Conservation (phyloP, 495 filamentous ascomycete species). For the Talaromyces adpressus region DNA sequence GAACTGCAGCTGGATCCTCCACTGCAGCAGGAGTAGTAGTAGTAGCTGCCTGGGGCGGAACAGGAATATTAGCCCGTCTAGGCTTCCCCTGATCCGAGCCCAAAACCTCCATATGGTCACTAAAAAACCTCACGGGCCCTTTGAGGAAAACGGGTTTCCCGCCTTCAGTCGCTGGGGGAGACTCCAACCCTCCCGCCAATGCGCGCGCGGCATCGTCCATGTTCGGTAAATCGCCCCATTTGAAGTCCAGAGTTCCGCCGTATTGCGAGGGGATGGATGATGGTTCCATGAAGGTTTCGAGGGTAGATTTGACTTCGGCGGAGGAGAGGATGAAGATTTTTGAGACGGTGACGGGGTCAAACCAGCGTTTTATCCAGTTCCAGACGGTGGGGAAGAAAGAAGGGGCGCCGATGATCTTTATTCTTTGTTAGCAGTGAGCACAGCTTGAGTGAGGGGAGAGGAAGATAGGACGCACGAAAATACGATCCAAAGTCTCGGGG, state of each 20-base stretch:
- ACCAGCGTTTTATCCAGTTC: slow-evolving; percentile 95
- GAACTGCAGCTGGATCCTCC: neutral
- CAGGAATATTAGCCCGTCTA: slow-evolving; percentile 26
- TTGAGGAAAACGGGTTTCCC: slow-evolving; percentile 27
- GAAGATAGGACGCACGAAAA: slow-evolving; percentile 54
- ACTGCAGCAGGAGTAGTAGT: neutral
- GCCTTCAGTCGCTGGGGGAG: slow-evolving; percentile 19
- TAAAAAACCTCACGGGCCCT: slow-evolving; percentile 36
- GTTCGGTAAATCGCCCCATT: slow-evolving; percentile 64
- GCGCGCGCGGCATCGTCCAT: slow-evolving; percentile 54
- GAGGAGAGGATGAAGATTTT: slow-evolving; percentile 84
- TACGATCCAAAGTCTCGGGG: slow-evolving; percentile 81
- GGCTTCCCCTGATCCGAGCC: slow-evolving; percentile 35
- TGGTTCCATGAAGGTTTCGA: slow-evolving; percentile 73
- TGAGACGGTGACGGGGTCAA: slow-evolving; percentile 84
- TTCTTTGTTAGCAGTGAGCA: slow-evolving; percentile 14
- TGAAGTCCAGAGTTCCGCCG: slow-evolving; percentile 74
- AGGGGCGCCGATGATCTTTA: slow-evolving; percentile 76
- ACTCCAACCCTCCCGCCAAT: slow-evolving; percentile 32
- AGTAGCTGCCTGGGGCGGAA: slow-evolving; percentile 10
- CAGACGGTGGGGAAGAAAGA: slow-evolving; percentile 90
- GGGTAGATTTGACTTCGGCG: slow-evolving; percentile 61
- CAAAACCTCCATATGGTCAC: slow-evolving; percentile 29
- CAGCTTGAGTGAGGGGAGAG: too few relatives aligned
- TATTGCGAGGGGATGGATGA: slow-evolving; percentile 77